These are phyloP conservation scores for Boletus vermiculosoides DNA, from an alignment of 768 basidiomycete genomes.

Conservation along the genomic window DNA sequence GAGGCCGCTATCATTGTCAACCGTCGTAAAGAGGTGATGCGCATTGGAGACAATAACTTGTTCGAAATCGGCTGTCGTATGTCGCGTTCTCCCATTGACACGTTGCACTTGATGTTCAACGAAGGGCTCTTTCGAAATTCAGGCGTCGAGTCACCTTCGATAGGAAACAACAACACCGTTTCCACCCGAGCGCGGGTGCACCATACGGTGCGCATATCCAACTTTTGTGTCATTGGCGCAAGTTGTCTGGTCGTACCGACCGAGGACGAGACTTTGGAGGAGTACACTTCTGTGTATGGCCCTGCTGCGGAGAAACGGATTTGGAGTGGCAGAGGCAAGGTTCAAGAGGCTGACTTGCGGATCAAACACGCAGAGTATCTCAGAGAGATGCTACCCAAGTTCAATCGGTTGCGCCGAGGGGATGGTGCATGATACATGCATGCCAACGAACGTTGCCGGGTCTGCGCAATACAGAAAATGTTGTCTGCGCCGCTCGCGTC, in stretches of 20 bases:
- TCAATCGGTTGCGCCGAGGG: slow-evolving; percentile 68
- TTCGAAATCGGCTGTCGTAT: slow-evolving; percentile 93
- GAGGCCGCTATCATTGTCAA: slow-evolving; percentile 91
- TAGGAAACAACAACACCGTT: slow-evolving; percentile 86
- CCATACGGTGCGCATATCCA: slow-evolving; percentile 74
- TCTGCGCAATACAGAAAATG: neutral
- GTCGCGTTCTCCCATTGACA: slow-evolving; percentile 30
- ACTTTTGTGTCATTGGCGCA: slow-evolving; percentile 81
- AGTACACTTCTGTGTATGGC: slow-evolving; percentile 85
- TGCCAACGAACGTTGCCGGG: neutral
- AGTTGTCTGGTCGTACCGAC: slow-evolving; percentile 76
- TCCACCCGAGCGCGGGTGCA: slow-evolving; percentile 82
- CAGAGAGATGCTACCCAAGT: slow-evolving; percentile 87
- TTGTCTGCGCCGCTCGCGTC: neutral
- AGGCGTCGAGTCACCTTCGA: slow-evolving; percentile 85
- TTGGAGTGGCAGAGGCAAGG: slow-evolving; percentile 84
- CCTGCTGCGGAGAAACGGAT: slow-evolving; percentile 65
- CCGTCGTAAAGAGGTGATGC: slow-evolving; percentile 85
- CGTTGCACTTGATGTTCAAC: neutral
- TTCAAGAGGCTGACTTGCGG: slow-evolving; percentile 80
- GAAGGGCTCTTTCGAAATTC: neutral
- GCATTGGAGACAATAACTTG: slow-evolving; percentile 89
- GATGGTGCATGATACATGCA: slow-evolving; percentile 43
- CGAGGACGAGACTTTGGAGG: slow-evolving; percentile 74
- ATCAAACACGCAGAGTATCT: slow-evolving; percentile 91